Evolutionary conservation across 768 basidiomycete species (phyloP), one percentile per base, ranked within the genome.

Genomic region (Suillus brevipes): DNA sequence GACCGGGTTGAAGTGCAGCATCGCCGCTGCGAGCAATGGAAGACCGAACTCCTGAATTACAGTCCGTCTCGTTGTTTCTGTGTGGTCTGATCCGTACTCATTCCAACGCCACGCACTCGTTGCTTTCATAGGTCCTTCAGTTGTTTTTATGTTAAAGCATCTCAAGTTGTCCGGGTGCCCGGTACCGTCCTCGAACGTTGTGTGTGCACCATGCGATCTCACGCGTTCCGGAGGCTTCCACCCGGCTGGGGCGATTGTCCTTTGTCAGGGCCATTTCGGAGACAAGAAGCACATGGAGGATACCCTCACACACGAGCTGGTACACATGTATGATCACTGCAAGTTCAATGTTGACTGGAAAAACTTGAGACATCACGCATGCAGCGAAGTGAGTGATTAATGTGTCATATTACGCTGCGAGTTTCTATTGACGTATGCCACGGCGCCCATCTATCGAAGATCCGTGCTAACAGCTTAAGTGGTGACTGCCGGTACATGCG

Each of bases 321-420:
- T 99, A 31, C 97, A 99, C 73, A 89, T 95, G 85, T 99, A 92
- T 74, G 97, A 99, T 76, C 92, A 97, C 67, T 92, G 93, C 78
- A 88, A 88, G 76, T 99, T 99, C 80, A 92, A 94, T 66, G 91
- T 97, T 1, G 88, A 97, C 75, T 97, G 94, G 95, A 78, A 76
- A 56, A 91, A 99, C 77, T 74, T 99, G 63, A 80, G 94, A 64
- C 95, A 97, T 80, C 95, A 97, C 74, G 97, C 97, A 3, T 99
- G 97, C 75, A 95, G 92, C 72, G 97, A 99, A 87, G 97, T 97
- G 68, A 71, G 88, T 79, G 31, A 52, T 9, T 14, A 38, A 25
- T 28, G 43, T 42, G 34, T 52, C 3, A 6, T 14, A 36, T 34
- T 28, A 38, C 53, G 28, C 40, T 38, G 34, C 40, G 28, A 18